A percentile compares a stretch with the other conserved stretches of the same genome.
Conservation (phyloP, 768 basidiomycete genomes). For the Russula sp. region DNA sequence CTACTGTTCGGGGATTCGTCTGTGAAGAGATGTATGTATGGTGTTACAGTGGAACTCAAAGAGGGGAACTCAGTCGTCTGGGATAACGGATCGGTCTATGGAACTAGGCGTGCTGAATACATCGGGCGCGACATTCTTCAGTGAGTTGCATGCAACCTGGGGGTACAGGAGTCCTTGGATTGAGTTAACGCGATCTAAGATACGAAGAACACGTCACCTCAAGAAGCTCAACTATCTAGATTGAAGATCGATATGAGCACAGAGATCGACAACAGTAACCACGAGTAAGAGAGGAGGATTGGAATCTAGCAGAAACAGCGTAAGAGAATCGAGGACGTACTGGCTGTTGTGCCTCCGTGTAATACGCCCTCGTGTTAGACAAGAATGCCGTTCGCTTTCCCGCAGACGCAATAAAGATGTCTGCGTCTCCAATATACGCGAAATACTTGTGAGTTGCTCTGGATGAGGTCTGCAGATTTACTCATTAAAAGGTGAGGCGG, state of each 20-base stretch:
- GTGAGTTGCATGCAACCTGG: slow-evolving; percentile 4
- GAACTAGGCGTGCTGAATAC: slow-evolving; percentile 9
- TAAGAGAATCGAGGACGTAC: neutral
- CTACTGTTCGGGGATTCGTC: slow-evolving; percentile 1
- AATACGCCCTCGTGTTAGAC: slow-evolving; percentile 7
- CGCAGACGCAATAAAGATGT: slow-evolving; percentile 9
- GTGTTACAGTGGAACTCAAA: neutral
- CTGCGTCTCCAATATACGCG: slow-evolving; percentile 6
- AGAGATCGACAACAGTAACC: neutral
- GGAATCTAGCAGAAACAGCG: neutral
- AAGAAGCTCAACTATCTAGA: slow-evolving; percentile 14
- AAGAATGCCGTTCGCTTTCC: slow-evolving; percentile 6
- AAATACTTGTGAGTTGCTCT: slow-evolving; percentile 14
- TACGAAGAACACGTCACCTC: slow-evolving; percentile 7
- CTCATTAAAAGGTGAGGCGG: neutral
- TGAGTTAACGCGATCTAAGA: neutral
- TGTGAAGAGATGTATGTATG: neutral
- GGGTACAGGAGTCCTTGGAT: neutral
- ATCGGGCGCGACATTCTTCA: slow-evolving; percentile 9
- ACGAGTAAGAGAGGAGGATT: neutral
- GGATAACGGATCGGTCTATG: slow-evolving; percentile 3
- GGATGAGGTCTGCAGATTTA: slow-evolving; percentile 4
- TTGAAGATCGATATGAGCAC: neutral
- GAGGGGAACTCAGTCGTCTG: slow-evolving; percentile 9
- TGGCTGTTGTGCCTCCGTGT: slow-evolving; percentile 5